Percentiles rank a stretch among this genome's conserved stretches.
Conservation (phyloP, 2,329 filamentous ascomycete genomes). For the Huntiella moniliformis region DNA sequence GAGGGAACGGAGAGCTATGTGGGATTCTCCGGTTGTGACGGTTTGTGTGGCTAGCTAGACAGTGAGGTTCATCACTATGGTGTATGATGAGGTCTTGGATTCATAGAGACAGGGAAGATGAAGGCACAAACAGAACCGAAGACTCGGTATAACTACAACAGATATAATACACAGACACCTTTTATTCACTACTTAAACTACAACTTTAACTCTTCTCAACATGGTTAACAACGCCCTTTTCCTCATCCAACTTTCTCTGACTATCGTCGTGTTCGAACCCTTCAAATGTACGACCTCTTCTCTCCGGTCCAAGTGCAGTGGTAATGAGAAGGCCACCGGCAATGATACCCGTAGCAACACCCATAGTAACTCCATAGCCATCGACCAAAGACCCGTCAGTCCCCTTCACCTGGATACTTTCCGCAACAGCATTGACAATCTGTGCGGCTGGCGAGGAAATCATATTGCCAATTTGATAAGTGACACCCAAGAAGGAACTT, state of each 20-base stretch:
- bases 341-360: conserved; percentile 58
- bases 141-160: too few species aligned
- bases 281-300: conserved; percentile 52
- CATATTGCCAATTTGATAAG: conserved; percentile 63
- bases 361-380: conserved; percentile 60
- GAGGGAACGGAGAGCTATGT: conserved; percentile 1
- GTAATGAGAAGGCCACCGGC: conserved; percentile 49
- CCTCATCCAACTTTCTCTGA: conserved; percentile 8
- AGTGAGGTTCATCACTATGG: too few species aligned
- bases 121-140: too few species aligned
- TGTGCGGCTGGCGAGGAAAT: conserved; percentile 51
- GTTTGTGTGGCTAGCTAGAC: not conserved
- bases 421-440: conserved; percentile 58
- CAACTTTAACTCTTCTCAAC: not conserved
- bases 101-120: too few species aligned
- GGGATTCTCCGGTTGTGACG: not conserved
- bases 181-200: not conserved
- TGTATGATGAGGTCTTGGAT: not conserved
- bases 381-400: conserved; percentile 37
- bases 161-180: not conserved
- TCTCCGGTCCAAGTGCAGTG: conserved; percentile 54
- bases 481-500: conserved; percentile 55
- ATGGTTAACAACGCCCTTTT: conserved; percentile 7
- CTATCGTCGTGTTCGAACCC: conserved; percentile 12
- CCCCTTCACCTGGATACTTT: conserved; percentile 37